Base-by-base conservation (phyloP, 495 filamentous ascomycete genomes). In the Massariosphaeria phaeospora region DNA sequence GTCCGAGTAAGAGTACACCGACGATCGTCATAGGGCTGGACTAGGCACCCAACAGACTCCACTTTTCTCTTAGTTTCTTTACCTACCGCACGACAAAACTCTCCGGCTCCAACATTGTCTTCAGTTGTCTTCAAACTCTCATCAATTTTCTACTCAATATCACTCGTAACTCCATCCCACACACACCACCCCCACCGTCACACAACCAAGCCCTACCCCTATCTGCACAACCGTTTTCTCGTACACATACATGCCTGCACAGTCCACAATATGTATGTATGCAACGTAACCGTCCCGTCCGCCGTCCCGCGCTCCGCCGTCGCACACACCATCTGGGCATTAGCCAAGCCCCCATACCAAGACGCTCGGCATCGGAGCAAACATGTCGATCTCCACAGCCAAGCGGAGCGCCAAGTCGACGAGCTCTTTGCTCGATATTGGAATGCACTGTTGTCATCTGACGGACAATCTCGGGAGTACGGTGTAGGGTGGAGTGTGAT, bases 171-270 rank as follows among this genome's bases (percentile, higher is more conserved):
- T 12, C 25, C 42, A 27, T 27, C 12, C 21, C 42, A 11, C 26
- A 13, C 25, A 13, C 42, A 29, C 42, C 42, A 24, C 33, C 46
- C 11, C 8, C 20, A 21, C 8, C 30, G 46, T 49, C 15, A 9
- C 46, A 49, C 46, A 38, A 33, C 46, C 30, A 49, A 49, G 46
- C 46, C n/a, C 25, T 36, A 24, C 18, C 46, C 11, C 21, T 36
- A 33, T 24, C 46, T 24, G 30, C 46, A 36, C 46, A 35, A 30
- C 30, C 25, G 17, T 8, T 48, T 11, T 21, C 17, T 17, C 27
- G 11, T 44, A 23, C 41, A 12, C 2, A 9, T 17, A 17, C 23
- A 7, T 30, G 17, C 17, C 41, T 26, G 18, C n/a, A 44, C 20
- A 26, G 7, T 40, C n/a, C n/a, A n/a, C n/a, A n/a, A n/a, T n/a